Evolutionary conservation across 305 asterid species (phyloP).

Genomic region (Plantago coronopus): DNA sequence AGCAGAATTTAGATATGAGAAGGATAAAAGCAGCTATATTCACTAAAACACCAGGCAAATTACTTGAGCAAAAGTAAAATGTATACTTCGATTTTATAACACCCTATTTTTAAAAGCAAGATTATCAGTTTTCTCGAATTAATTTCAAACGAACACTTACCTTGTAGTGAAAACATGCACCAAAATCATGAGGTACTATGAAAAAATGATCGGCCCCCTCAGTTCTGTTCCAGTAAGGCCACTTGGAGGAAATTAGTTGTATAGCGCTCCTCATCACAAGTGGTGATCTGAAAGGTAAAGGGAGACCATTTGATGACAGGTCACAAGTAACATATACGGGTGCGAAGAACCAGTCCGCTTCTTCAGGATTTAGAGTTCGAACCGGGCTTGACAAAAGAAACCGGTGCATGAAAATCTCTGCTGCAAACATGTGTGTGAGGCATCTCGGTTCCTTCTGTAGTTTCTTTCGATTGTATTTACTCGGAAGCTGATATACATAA

Average conservation of each 20-base stretch:
- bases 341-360: slow-evolving; percentile 82
- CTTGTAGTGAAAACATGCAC: slow-evolving; percentile 82
- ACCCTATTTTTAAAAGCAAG: background rate
- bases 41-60: too few relatives aligned
- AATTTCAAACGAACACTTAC: slow-evolving; percentile 27
- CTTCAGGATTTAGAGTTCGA: slow-evolving; percentile 69
- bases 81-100: background rate
- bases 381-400: slow-evolving; percentile 74
- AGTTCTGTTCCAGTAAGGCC: slow-evolving; percentile 86
- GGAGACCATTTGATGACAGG: slow-evolving; percentile 75
- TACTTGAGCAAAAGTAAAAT: too few relatives aligned
- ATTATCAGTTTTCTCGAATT: background rate
- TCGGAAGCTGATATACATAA: slow-evolving; percentile 75
- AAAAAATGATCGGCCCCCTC: slow-evolving; percentile 83
- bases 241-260: slow-evolving; percentile 60
- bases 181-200: slow-evolving; percentile 82
- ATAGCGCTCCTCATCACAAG: slow-evolving; percentile 81
- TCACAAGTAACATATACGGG: slow-evolving; percentile 80
- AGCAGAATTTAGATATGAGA: too few relatives aligned
- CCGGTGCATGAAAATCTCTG: slow-evolving; percentile 80
- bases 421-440: slow-evolving; percentile 84
- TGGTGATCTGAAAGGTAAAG: slow-evolving; percentile 72
- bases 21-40: too few relatives aligned
- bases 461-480: slow-evolving; percentile 75
- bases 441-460: slow-evolving; percentile 82